phyloP scores from a whole-genome alignment of 2,329 filamentous ascomycete species.

The Tolypocladium sp. region DNA sequence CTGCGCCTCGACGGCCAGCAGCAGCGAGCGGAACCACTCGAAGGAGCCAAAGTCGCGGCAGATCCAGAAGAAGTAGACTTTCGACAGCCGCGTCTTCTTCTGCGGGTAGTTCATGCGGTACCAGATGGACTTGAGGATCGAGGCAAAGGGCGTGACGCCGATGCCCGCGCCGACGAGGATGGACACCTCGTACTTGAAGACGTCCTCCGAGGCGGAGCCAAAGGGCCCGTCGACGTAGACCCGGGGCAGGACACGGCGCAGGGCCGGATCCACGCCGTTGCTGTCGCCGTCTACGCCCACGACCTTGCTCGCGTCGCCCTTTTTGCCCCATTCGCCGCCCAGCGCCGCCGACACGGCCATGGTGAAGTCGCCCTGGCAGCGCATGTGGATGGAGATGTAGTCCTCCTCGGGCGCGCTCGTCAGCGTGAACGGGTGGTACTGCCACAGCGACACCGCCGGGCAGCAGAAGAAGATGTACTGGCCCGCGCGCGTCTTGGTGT shows the following conservation, averaged over 20 bases:
- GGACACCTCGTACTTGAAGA: constrained; percentile 80
- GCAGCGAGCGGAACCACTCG: constrained; percentile 80
- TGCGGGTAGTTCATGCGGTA: constrained; percentile 86
- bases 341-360: constrained; percentile 58
- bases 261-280: constrained; percentile 55
- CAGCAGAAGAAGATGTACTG: constrained; percentile 89
- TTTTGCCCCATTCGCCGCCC: constrained; percentile 63
- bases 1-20: constrained; percentile 78
- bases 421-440: constrained; percentile 81
- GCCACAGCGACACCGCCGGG: constrained; percentile 77
- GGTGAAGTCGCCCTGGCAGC: constrained; percentile 77
- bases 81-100: constrained; percentile 67
- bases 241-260: constrained; percentile 65
- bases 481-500: constrained; percentile 71
- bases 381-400: constrained; percentile 80
- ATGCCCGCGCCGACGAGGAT: constrained; percentile 77
- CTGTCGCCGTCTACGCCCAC: constrained; percentile 56
- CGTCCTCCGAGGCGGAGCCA: constrained; percentile 77
- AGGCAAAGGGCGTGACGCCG: constrained; percentile 78
- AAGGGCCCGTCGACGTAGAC: constrained; percentile 82
- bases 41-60: constrained; percentile 82
- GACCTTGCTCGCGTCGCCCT: constrained; percentile 50
- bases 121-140: constrained; percentile 86
- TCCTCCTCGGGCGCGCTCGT: constrained; percentile 85
- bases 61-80: constrained; percentile 92